Conservation (phyloP, 2,329 filamentous ascomycete species). For the Ophiosphaerella herpotricha region DNA sequence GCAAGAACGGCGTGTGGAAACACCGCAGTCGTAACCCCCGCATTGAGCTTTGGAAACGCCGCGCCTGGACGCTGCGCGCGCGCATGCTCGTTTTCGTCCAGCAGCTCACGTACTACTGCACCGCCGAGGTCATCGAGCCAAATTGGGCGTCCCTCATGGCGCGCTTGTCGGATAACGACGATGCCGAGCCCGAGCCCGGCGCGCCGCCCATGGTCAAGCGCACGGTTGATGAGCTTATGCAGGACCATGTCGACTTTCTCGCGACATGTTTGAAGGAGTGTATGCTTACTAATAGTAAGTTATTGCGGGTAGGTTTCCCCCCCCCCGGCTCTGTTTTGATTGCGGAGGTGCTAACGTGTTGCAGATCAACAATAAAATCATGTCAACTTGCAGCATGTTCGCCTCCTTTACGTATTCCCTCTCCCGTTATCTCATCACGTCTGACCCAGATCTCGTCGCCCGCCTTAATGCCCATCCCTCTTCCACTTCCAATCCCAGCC, state of each 20-base stretch:
- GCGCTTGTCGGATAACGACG: constrained; percentile 55
- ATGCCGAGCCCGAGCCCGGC: too few species aligned
- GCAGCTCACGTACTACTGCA: constrained; percentile 95
- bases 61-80: constrained; percentile 87
- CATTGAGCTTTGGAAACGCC: constrained; percentile 89
- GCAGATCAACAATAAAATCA: constrained; percentile 95
- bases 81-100: constrained; percentile 98
- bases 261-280: constrained; percentile 98
- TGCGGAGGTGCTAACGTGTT: constrained; percentile 4
- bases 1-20: constrained; percentile 78
- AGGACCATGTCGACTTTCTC: constrained; percentile 97
- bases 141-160: constrained; percentile 96
- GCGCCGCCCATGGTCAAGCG: constrained; percentile 56
- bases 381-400: constrained; percentile 94
- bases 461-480: constrained; percentile 55
- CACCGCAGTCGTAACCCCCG: constrained; percentile 73
- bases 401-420: constrained; percentile 87
- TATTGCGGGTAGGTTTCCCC: constrained; percentile 71
- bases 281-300: constrained; percentile 96
- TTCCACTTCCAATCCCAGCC: constrained; percentile 30
- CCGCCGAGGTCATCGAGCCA: constrained; percentile 94
- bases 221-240: constrained; percentile 97
- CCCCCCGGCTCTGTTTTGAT: neutral
- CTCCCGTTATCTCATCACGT: constrained; percentile 79
- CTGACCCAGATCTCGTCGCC: constrained; percentile 76